Evolutionary conservation across 352 stramenopile species (phyloP), one percentile per base, ranked within the genome.

Genomic region (Phytophthora capsici): DNA sequence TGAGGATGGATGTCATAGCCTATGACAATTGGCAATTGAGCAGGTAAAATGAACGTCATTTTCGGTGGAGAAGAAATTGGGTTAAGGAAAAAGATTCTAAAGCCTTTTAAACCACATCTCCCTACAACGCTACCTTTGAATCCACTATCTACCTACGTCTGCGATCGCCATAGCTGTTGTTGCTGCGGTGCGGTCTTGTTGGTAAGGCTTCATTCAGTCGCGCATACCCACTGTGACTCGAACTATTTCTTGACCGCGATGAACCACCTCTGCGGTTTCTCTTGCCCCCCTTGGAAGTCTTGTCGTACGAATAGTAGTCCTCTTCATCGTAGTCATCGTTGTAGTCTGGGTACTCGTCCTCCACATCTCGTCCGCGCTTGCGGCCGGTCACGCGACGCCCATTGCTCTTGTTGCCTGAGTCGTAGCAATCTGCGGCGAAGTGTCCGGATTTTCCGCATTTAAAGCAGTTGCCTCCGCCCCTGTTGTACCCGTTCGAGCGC

Each of bases 271-370:
- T 51, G 13, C 67, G 58, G 10, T 37, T 61, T 46, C 60, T 70
- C 49, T 67, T 78, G 26, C 60, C 52, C 13, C 45, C 62, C n/a
- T 64, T 67, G 3, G 58, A 74, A 16, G 63, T 70, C 34, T 57
- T 50, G 30, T 75, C 71, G 17, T 72, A 59, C 2, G 69, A 65
- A 25, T 75, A 63, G 41, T 83, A 77, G 38, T 84, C 61, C 17
- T 82, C 70, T 3, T 70, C 71, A 13, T 75, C 69, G 6, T 86
- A 69, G 34, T 78, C 74, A 30, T 76, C 71, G 25, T 80, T 68
- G 46, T 87, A 84, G 54, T 78, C 57, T 22, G 73, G 63, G 34
- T 87, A 77, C 51, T 82, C 69, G 25, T 89, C 70, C 26, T 82
- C 66, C 8, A 66, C 61, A 47, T 84, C 70, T 14, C 77, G 73